phyloP scores from a whole-genome alignment of 164 flowering plant species.

The Platanus orientalis region DNA sequence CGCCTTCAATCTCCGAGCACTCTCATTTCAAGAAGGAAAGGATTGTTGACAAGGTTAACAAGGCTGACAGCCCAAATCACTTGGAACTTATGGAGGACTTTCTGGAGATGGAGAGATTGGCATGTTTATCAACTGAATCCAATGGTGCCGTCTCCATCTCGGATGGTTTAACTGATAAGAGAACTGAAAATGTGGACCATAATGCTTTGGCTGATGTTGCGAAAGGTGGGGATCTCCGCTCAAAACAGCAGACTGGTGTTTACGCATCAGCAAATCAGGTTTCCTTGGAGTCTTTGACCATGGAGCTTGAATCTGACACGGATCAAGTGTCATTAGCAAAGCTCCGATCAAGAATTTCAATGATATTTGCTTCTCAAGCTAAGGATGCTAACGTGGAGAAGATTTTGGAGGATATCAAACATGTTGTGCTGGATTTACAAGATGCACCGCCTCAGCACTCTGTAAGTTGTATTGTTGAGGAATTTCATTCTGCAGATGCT shows the following conservation, averaged over 20 bases:
- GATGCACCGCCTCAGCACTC: conserved; percentile 32
- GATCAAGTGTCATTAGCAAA: conserved; percentile 8
- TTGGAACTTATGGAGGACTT: conserved; percentile 95
- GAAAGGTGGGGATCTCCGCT: conserved; percentile 19
- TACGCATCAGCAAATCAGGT: conserved; percentile 12
- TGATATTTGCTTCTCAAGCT: conserved; percentile 25
- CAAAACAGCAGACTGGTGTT: conserved; percentile 19
- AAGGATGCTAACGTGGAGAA: conserved; percentile 23
- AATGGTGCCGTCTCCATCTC: conserved; percentile 36
- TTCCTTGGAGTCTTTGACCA: conserved; percentile 14
- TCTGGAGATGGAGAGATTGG: conserved; percentile 96
- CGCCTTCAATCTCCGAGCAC: conserved; percentile 48
- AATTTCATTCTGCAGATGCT: conserved; percentile 26
- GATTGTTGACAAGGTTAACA: conserved; percentile 37
- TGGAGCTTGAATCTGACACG: conserved; percentile 8
- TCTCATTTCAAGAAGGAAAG: conserved; percentile 62
- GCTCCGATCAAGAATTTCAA: conserved; percentile 25
- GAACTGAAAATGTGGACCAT: conserved; percentile 20
- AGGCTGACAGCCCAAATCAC: conserved; percentile 41
- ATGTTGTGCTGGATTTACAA: conserved; percentile 43
- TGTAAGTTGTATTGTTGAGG: conserved; percentile 19
- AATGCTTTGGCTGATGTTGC: conserved; percentile 19
- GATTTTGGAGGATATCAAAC: conserved; percentile 49
- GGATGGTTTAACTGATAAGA: conserved; percentile 23
- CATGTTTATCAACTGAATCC: conserved; percentile 49